A percentile compares a stretch with the other conserved stretches of the same genome.
These are phyloP conservation scores for Solanum sejunctum DNA, from an alignment of 257 asterid species.

Conservation along the genomic window DNA sequence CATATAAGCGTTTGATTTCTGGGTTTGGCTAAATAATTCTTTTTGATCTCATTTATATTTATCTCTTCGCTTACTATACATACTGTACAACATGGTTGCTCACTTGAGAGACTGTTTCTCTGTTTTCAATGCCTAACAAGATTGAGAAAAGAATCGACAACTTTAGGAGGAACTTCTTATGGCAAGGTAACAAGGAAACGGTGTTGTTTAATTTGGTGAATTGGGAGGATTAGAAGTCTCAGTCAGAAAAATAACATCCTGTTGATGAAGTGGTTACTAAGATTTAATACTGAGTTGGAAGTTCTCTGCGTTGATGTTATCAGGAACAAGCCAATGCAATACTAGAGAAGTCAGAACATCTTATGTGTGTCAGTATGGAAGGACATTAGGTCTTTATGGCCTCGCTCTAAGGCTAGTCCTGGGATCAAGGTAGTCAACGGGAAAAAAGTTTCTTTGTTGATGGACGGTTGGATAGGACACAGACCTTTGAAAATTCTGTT, in stretches of 20 bases:
- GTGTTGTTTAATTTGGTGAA: not conserved
- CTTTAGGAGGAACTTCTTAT: no score
- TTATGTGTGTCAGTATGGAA: not conserved
- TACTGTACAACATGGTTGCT: not conserved
- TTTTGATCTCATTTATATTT: not conserved
- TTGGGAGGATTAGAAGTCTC: not conserved
- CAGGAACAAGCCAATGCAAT: no score
- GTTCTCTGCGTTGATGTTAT: no score
- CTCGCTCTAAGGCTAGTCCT: not conserved
- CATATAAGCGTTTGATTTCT: constrained; percentile 51
- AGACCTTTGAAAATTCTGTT: not conserved
- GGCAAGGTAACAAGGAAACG: not conserved
- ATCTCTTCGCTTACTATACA: not conserved
- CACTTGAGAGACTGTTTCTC: not conserved
- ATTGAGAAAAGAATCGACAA: not conserved
- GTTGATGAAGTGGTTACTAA: no score
- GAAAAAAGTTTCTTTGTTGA: not conserved
- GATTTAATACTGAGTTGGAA: no score
- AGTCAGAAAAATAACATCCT: not conserved
- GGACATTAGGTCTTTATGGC: not conserved
- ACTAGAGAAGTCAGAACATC: no score
- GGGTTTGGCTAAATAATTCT: constrained; percentile 31
- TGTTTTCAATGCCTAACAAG: not conserved
- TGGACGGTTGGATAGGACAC: not conserved
- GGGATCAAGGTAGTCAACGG: not conserved